These are phyloP conservation scores for Poa pratensis DNA, from an alignment of 176 grass and related monocot genomes.

Conservation along the genomic window DNA sequence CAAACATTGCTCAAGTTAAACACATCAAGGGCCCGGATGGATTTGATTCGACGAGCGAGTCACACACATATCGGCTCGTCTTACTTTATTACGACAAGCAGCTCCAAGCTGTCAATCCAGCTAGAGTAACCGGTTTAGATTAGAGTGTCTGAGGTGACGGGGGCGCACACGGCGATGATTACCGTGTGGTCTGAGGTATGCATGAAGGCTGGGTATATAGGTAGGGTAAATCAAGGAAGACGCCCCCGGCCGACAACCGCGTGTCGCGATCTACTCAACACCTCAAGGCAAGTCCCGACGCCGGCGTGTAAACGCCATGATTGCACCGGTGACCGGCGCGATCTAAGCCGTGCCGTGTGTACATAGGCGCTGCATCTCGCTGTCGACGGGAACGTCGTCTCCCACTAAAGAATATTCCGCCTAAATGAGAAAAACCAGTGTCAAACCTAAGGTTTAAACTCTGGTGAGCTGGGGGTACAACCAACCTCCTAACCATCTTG, in stretches of 20 bases:
- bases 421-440: no score
- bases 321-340: neutral
- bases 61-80: neutral
- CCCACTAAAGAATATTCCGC: no score
- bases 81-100: neutral
- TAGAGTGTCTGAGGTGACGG: neutral
- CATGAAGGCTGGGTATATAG: neutral
- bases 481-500: no score
- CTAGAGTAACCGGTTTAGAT: no score
- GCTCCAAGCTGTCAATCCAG: no score
- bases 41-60: neutral
- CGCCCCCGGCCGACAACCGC: slow-evolving; percentile 27
- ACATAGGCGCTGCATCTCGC: no score
- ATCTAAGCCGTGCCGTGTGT: neutral
- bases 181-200: neutral
- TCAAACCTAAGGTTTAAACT: no score
- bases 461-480: no score
- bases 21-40: neutral
- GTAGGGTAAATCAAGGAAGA: slow-evolving; percentile 1
- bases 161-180: slow-evolving; percentile 23
- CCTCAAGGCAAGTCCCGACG: slow-evolving; percentile 23
- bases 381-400: no score
- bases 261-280: slow-evolving; percentile 16
- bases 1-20: neutral
- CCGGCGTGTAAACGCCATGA: neutral